These are phyloP conservation scores for Phytopythium kandeliae DNA, from an alignment of 352 stramenopile genomes.

Conservation along the genomic window DNA sequence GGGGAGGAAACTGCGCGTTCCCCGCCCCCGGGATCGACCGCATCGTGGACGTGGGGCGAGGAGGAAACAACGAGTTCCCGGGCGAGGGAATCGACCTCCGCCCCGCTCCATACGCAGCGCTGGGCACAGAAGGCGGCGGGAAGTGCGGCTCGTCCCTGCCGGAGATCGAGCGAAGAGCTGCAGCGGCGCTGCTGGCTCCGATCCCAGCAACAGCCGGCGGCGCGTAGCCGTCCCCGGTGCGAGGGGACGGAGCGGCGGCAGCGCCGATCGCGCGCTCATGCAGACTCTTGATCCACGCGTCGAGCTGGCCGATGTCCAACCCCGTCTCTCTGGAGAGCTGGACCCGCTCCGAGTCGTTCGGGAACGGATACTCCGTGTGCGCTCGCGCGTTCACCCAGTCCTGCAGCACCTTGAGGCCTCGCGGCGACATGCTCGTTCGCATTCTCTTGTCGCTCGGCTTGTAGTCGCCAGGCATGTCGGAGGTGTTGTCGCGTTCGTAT, in stretches of 20 bases:
- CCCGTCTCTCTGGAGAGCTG: slow-evolving; percentile 71
- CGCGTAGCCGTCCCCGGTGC: neutral
- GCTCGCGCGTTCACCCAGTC: slow-evolving; percentile 66
- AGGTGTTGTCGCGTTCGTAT: slow-evolving; percentile 21
- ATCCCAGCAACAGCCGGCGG: neutral
- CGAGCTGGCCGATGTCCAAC: slow-evolving; percentile 73
- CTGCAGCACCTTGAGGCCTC: slow-evolving; percentile 69
- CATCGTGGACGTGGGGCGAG: neutral
- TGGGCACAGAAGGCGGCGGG: slow-evolving; percentile 4
- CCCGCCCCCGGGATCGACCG: slow-evolving; percentile 58
- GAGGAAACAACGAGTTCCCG: slow-evolving; percentile 11
- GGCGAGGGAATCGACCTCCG: slow-evolving; percentile 48
- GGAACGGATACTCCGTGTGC: slow-evolving; percentile 60
- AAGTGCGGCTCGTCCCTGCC: slow-evolving; percentile 1
- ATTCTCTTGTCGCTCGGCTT: slow-evolving; percentile 35
- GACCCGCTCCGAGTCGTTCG: slow-evolving; percentile 60
- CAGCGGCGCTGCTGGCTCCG: neutral
- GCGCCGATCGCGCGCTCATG: slow-evolving; percentile 44
- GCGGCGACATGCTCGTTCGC: slow-evolving; percentile 45
- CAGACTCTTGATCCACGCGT: slow-evolving; percentile 82
- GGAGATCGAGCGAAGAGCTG: neutral
- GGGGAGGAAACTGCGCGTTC: slow-evolving; percentile 56
- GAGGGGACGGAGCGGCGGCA: slow-evolving; percentile 6
- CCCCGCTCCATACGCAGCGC: neutral
- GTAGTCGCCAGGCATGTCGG: slow-evolving; percentile 7